A percentile compares a stretch with the other conserved stretches of the same genome.
These are phyloP conservation scores for Picochlorum costavermella DNA, from an alignment of 139 green algal species.

Conservation along the genomic window DNA sequence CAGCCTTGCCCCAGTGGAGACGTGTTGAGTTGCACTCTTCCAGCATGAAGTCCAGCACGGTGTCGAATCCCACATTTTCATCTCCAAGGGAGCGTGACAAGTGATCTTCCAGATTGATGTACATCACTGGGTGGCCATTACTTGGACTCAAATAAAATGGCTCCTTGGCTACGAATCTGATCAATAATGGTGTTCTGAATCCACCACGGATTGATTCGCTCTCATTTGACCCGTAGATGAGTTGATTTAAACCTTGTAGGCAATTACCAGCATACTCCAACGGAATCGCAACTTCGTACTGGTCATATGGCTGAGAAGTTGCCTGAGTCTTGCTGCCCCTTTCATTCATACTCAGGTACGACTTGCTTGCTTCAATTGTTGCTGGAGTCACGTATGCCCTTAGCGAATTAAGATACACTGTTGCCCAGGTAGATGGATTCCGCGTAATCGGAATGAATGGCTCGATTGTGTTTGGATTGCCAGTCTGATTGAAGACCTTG, in stretches of 20 bases:
- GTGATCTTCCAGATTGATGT: slow-evolving; percentile 70
- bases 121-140: slow-evolving; percentile 43
- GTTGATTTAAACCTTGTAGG: slow-evolving; percentile 16
- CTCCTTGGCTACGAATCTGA: slow-evolving; percentile 45
- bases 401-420: no score
- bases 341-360: slow-evolving; percentile 21
- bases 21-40: slow-evolving; percentile 47
- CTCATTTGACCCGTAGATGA: slow-evolving; percentile 30
- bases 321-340: slow-evolving; percentile 10
- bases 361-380: slow-evolving; percentile 21
- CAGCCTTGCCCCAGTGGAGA: slow-evolving; percentile 74
- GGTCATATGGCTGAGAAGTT: slow-evolving; percentile 40
- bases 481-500: no score
- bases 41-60: slow-evolving; percentile 27
- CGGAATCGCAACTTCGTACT: slow-evolving; percentile 59
- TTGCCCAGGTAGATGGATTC: no score
- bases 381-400: slow-evolving; percentile 11
- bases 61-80: slow-evolving; percentile 17
- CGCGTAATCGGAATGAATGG: no score
- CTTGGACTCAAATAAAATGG: slow-evolving; percentile 51
- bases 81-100: slow-evolving; percentile 39
- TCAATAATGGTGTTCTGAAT: slow-evolving; percentile 33
- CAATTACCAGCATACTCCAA: slow-evolving; percentile 43
- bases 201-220: slow-evolving; percentile 23
- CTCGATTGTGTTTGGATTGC: no score